Evolutionary conservation across 768 basidiomycete species (phyloP).

Genomic region (Hygrocybe coccinea): DNA sequence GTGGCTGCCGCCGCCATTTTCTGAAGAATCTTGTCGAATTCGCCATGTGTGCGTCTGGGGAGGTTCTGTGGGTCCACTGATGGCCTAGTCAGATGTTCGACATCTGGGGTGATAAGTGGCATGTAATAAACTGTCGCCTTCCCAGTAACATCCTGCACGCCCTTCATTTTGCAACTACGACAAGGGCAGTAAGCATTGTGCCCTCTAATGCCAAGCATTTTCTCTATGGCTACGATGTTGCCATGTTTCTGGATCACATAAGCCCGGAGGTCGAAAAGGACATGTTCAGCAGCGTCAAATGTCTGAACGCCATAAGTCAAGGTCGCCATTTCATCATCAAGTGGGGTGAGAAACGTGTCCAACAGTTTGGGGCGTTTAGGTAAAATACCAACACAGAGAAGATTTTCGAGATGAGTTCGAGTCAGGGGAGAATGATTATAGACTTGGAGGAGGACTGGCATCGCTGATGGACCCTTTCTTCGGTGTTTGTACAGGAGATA

Average conservation of each 20-base stretch:
- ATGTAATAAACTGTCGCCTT: conserved; percentile 22
- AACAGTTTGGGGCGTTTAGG: conserved; percentile 39
- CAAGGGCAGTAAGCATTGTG: too few species aligned
- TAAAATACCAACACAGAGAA: too few species aligned
- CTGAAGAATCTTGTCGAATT: conserved; percentile 1
- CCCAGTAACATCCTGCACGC: too few species aligned
- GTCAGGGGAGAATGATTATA: too few species aligned
- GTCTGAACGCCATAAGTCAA: conserved; percentile 35
- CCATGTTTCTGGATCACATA: conserved; percentile 27
- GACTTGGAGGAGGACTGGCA: too few species aligned
- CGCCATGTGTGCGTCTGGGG: conserved; percentile 16
- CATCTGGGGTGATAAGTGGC: conserved; percentile 13
- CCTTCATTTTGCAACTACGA: too few species aligned
- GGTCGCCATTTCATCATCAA: conserved; percentile 32
- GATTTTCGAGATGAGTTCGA: too few species aligned
- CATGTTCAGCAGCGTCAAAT: conserved; percentile 26
- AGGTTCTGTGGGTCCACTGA: conserved; percentile 15
- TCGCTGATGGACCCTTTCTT: too few species aligned
- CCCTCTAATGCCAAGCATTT: conserved; percentile 34
- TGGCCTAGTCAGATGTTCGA: background rate
- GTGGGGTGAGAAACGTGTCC: conserved; percentile 40
- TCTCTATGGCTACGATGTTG: conserved; percentile 31
- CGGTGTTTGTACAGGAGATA: conserved; percentile 39
- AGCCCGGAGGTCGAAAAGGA: too few species aligned
- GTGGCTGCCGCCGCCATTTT: conserved; percentile 5